Evolutionary conservation across 1,284 basidiomycete species (phyloP), one percentile per base, ranked within the genome.

Genomic region (Peniophora sp.): DNA sequence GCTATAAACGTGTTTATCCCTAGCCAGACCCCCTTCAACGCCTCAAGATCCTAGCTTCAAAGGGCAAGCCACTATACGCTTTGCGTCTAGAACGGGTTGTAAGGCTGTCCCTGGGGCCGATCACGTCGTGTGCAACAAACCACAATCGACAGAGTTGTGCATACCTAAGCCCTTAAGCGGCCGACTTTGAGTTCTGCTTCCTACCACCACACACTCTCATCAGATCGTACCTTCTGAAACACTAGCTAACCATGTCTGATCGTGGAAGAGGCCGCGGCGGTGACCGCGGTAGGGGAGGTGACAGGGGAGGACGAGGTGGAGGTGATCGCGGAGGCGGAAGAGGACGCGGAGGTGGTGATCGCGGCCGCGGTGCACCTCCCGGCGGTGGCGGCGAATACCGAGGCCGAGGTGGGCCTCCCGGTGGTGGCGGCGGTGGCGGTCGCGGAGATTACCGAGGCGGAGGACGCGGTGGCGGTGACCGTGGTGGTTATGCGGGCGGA

Each of bases 381-480:
- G 45, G 54, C 39, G 18, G 53, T 2, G 36, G 51, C 14, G 22
- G n/a, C 32, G 27, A 32, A 32, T 32, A 32, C n/a, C 41, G 24
- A 32, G 34, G 62, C 22, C 55, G 62, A 18, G 63, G 62, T 9
- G 54, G 59, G 18, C 46, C 45, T 20, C 46, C 52, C n/a, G 62
- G 69, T 48, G 56, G 66, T 46, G 63, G 67, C 2, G 59, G 58
- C 20, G 50, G 66, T 36, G 60, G 60, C 23, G 67, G 64, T 22
- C 62, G 74, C 24, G 62, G 59, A 20, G 50, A 63, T 32, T 65
- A 67, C 44, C 55, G 60, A 45, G 65, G 62, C 47, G 60, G 67
- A 50, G 68, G 64, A 14, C 54, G 12, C 12, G n/a, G n/a, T n/a
- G n/a, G n/a, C n/a, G n/a, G n/a, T n/a, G n/a, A n/a, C n/a, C n/a